Base-by-base conservation (phyloP, 2,329 filamentous ascomycete species). In the Fusarium lyarnte region DNA sequence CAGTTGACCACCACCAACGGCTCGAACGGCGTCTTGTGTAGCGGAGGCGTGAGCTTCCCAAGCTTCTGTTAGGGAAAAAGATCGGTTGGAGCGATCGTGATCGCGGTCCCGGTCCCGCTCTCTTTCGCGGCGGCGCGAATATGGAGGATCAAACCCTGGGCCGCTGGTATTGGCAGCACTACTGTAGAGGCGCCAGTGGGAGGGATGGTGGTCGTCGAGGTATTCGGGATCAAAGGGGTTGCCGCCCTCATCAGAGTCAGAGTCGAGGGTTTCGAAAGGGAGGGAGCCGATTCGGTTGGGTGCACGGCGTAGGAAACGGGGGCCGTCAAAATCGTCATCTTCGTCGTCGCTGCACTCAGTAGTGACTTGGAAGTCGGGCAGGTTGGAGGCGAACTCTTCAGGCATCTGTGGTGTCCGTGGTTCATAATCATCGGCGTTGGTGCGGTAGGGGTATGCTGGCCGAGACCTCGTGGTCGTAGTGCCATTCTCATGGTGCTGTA, bases 261-360 rank as follows among this genome's bases (percentile, higher is more conserved):
- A 80, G 27, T 82, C 80, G 43, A 84, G 81, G 61, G 83, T 87
- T 74, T 90, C 88, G 65, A 90, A 89, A 16, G 87, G 87, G 4
- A 89, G 81, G 5, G 84, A 80, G 58, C 87, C 87, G 57, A 89
- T 88, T 66, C 86, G 85, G 77, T 88, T 86, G 10, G 85, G 85
- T 14, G 85, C 78, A 29, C 83, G 84, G 70, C 83, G 83, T 43
- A 82, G 76, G 51, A 73, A 66, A 45, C 69, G 74, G 8, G 70
- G 54, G 12, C 71, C 61, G 6, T 73, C 70, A 35, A 75, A 77
- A 4, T 80, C 79, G 10, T 86, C 87, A 27, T 84, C 84, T 63
- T 91, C 88, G 11, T 89, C 88, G 49, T 90, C 89, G 78, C 86
- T 89, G 74, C 87, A 90, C 72, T 90, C 88, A 11, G 86, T 90